Evolutionary conservation across 495 filamentous ascomycete species (phyloP).

Genomic region (Usnea hakonensis): DNA sequence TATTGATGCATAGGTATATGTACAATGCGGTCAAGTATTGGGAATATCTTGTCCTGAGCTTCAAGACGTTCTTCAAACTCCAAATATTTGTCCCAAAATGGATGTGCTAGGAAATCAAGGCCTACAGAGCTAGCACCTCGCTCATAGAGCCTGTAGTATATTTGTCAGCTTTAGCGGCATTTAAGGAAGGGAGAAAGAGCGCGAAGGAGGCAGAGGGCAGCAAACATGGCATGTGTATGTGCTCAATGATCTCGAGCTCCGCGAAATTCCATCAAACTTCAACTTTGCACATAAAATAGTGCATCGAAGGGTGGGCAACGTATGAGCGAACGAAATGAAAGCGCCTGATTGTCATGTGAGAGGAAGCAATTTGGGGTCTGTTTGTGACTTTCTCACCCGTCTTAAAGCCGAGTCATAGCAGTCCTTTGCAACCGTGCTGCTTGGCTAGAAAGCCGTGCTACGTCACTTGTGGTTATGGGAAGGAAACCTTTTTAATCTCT

Average conservation of each 20-base stretch:
- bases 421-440: conserved; percentile 32
- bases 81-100: conserved; percentile 98
- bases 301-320: conserved; percentile 22
- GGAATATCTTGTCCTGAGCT: conserved; percentile 77
- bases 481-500: conserved; percentile 57
- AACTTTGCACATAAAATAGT: conserved; percentile 22
- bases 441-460: conserved; percentile 32
- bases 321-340: conserved; percentile 36
- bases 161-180: conserved; percentile 30
- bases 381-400: conserved; percentile 49
- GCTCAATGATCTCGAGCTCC: conserved; percentile 37
- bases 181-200: conserved; percentile 25
- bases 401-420: conserved; percentile 33
- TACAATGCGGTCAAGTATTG: conserved; percentile 75
- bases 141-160: conserved; percentile 71
- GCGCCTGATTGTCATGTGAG: conserved; percentile 50
- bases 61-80: conserved; percentile 91
- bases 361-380: conserved; percentile 44
- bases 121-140: conserved; percentile 79
- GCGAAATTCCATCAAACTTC: conserved; percentile 27
- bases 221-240: conserved; percentile 47
- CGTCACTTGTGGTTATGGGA: conserved; percentile 49
- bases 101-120: conserved; percentile 86
- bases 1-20: conserved; percentile 97
- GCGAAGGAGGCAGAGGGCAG: conserved; percentile 36